A percentile compares a stretch with the other conserved stretches of the same genome.
Evolutionary conservation across 495 filamentous ascomycete species (phyloP).

Genomic region (Penicillium lagena): DNA sequence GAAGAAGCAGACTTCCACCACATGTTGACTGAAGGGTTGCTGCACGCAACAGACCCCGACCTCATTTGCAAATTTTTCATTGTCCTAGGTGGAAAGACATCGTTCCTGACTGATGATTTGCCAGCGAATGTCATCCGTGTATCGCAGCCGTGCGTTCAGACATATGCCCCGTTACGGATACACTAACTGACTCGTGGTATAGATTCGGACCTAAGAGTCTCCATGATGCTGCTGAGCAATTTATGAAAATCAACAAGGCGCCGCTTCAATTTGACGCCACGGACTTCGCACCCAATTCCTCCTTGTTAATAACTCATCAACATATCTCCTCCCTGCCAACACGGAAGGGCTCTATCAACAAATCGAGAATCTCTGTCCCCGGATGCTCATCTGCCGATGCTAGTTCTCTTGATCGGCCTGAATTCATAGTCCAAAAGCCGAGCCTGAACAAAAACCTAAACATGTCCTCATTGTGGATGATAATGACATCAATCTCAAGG

Average conservation of each 20-base stretch:
- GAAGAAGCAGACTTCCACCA: slow-evolving; percentile 6
- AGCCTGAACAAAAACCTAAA: neutral
- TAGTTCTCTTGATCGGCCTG: too few species aligned
- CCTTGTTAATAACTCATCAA: neutral
- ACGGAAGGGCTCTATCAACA: neutral
- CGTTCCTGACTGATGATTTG: neutral
- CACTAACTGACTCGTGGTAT: neutral
- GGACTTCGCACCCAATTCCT: too few species aligned
- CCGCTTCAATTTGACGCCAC: neutral
- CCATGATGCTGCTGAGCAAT: neutral
- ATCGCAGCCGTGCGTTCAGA: slow-evolving; percentile 9
- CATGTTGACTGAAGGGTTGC: neutral
- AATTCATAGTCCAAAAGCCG: too few species aligned
- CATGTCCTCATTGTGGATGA: slow-evolving; percentile 31
- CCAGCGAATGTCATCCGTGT: slow-evolving; percentile 6
- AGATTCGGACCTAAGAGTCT: slow-evolving; percentile 13
- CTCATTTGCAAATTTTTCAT: slow-evolving; percentile 8
- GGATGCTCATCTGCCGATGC: too few species aligned
- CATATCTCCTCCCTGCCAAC: neutral
- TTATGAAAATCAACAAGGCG: neutral
- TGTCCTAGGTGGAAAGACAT: slow-evolving; percentile 5
- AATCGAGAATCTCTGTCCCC: neutral
- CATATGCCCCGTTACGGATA: neutral
- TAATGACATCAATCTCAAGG: slow-evolving; percentile 32
- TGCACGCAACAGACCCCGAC: neutral